Conservation (phyloP, 768 basidiomycete species). For the Kwoniella dejecticola region DNA sequence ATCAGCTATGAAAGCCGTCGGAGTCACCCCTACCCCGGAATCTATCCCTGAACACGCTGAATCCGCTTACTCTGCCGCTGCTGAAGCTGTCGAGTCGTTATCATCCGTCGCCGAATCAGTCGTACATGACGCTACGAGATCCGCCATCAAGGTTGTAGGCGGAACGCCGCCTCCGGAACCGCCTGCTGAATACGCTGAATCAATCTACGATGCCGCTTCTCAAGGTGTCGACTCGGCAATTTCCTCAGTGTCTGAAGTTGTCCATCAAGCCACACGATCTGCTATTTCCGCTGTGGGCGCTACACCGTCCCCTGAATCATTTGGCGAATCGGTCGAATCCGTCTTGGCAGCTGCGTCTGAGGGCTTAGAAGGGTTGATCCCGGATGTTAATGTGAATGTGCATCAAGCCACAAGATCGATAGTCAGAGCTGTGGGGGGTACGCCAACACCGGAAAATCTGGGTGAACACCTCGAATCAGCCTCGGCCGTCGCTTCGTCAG, state of each 20-base stretch:
- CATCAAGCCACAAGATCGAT: conserved; percentile 38
- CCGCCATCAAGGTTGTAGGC: conserved; percentile 27
- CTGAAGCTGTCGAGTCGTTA: conserved; percentile 8
- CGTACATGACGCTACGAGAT: conserved; percentile 29
- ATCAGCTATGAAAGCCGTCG: conserved; percentile 30
- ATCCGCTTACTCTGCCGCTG: conserved; percentile 10
- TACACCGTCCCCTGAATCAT: conserved; percentile 41
- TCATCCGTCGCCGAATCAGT: conserved; percentile 7
- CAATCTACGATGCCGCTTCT: conserved; percentile 8
- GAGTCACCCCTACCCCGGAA: conserved; percentile 38
- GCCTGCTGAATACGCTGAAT: conserved; percentile 23
- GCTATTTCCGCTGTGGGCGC: conserved; percentile 40
- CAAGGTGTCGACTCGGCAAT: conserved; percentile 9
- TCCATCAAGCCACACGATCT: conserved; percentile 34
- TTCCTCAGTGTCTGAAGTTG: conserved; percentile 14
- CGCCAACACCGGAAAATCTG: conserved; percentile 38
- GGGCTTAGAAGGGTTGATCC: conserved; percentile 2
- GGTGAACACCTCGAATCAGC: conserved; percentile 35
- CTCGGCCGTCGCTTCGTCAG: conserved; percentile 30
- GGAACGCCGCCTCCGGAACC: conserved; percentile 40
- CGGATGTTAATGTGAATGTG: conserved; percentile 11
- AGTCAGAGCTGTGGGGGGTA: conserved; percentile 37
- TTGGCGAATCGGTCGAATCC: conserved; percentile 38
- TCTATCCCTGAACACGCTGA: conserved; percentile 28
- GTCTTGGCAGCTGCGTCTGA: conserved; percentile 15